Conservation (phyloP, 176 grass and related monocot species). For the Oryza officinalis region DNA sequence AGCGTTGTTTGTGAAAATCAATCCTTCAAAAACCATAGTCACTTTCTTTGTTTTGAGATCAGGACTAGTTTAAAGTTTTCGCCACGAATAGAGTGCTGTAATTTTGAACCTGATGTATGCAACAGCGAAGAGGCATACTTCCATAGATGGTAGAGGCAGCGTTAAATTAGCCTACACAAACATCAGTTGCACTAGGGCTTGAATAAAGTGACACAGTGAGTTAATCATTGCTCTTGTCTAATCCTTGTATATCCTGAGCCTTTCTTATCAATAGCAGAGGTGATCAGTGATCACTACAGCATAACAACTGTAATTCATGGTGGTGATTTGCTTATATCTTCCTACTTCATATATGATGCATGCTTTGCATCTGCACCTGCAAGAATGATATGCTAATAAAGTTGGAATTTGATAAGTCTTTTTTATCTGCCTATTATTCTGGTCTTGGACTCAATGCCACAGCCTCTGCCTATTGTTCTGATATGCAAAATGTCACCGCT, state of each 20-base stretch:
- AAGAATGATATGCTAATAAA: background rate
- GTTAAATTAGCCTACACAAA: slow-evolving; percentile 18
- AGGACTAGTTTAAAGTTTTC: slow-evolving; percentile 13
- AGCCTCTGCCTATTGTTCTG: too few relatives aligned
- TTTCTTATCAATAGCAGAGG: background rate
- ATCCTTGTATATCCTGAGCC: slow-evolving; percentile 16
- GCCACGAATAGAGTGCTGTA: background rate
- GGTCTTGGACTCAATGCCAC: background rate
- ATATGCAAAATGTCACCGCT: background rate
- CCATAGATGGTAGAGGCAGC: slow-evolving; percentile 7
- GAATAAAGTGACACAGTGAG: slow-evolving; percentile 33
- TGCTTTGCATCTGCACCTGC: background rate
- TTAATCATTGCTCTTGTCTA: slow-evolving; percentile 9
- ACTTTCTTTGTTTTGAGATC: slow-evolving; percentile 26
- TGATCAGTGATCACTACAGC: background rate
- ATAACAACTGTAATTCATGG: background rate
- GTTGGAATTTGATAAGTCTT: background rate
- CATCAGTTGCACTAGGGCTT: slow-evolving; percentile 28
- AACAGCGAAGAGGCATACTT: slow-evolving; percentile 4
- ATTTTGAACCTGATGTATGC: slow-evolving; percentile 25
- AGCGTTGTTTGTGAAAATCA: background rate
- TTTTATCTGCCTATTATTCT: background rate
- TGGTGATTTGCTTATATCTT: background rate
- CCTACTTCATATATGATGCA: background rate
- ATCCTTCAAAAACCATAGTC: background rate